A percentile compares a stretch with the other conserved stretches of the same genome.
These are phyloP conservation scores for Fonsecaea nubica DNA, from an alignment of 2,329 filamentous ascomycete species.

Conservation along the genomic window DNA sequence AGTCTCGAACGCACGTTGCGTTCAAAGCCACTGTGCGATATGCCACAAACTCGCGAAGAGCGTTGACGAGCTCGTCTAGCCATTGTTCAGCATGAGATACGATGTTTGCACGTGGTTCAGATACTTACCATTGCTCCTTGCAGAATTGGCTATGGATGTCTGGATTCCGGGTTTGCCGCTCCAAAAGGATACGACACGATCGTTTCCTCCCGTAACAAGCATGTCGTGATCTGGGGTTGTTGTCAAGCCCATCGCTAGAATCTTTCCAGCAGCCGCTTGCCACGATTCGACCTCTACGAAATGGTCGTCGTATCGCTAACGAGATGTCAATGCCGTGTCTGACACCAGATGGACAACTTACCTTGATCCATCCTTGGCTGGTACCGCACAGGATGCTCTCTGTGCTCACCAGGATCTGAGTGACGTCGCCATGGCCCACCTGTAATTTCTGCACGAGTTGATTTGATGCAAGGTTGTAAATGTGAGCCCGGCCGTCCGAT, in stretches of 20 bases:
- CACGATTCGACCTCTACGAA: conserved; percentile 80
- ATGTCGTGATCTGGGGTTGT: conserved; percentile 74
- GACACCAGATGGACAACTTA: conserved; percentile 51
- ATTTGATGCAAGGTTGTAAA: conserved; percentile 95
- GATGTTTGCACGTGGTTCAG: background rate
- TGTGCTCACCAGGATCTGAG: conserved; percentile 60
- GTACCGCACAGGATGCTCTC: conserved; percentile 86
- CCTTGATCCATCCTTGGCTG: conserved; percentile 85
- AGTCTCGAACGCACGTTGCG: conserved; percentile 86
- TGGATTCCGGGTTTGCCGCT: conserved; percentile 62
- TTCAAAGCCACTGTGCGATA: conserved; percentile 92
- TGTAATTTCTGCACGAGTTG: conserved; percentile 90
- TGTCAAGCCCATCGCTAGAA: conserved; percentile 81
- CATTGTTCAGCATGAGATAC: background rate
- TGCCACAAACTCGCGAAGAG: conserved; percentile 82
- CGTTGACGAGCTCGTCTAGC: conserved; percentile 68
- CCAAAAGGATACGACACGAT: conserved; percentile 89
- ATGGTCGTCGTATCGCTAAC: conserved; percentile 75
- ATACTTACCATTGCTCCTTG: conserved; percentile 63
- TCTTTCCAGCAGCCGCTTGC: conserved; percentile 84
- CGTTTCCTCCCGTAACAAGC: conserved; percentile 94
- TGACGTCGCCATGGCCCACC: conserved; percentile 76
- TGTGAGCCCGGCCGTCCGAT: conserved; percentile 83
- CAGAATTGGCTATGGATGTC: conserved; percentile 35
- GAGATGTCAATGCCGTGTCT: conserved; percentile 29